These are phyloP conservation scores for Phytophthora lateralis DNA, from an alignment of 352 stramenopile genomes.

Conservation along the genomic window DNA sequence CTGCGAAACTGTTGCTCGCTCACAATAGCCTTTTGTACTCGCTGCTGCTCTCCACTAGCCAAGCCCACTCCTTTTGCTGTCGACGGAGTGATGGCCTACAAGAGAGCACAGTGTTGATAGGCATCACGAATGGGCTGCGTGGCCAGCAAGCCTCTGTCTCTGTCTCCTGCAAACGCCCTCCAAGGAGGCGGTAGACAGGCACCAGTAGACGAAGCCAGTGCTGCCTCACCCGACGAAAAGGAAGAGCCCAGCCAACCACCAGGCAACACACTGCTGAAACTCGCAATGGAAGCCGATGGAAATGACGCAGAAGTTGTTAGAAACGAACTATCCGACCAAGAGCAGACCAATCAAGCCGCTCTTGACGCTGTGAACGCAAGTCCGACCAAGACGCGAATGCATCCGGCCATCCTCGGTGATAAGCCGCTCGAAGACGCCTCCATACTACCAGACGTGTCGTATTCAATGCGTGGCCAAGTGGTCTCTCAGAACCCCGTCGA, in stretches of 20 bases:
- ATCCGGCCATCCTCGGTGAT: conserved; percentile 28
- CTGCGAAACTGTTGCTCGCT: conserved; percentile 16
- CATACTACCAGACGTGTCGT: conserved; percentile 38
- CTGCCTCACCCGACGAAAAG: background rate
- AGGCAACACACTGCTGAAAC: conserved; percentile 19
- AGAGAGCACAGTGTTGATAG: conserved; percentile 5
- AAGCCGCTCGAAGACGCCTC: conserved; percentile 27
- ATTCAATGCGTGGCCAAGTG: conserved; percentile 38
- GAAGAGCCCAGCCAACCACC: background rate
- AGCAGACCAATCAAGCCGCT: background rate
- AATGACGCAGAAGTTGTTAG: background rate
- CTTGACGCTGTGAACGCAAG: conserved; percentile 11
- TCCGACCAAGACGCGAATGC: conserved; percentile 23
- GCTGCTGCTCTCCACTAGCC: background rate
- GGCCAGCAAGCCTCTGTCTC: conserved; percentile 21
- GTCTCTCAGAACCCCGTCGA: conserved; percentile 12
- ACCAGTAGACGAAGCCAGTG: background rate
- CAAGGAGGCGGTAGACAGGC: background rate
- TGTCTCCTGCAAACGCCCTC: background rate
- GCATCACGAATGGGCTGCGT: conserved; percentile 28
- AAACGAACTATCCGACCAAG: background rate
- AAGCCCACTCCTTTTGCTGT: conserved; percentile 7
- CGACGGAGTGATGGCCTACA: conserved; percentile 26
- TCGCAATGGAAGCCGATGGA: conserved; percentile 26
- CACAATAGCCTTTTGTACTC: conserved; percentile 13